These are phyloP conservation scores for Lactifluus pinguis DNA, from an alignment of 768 basidiomycete genomes.

Conservation along the genomic window DNA sequence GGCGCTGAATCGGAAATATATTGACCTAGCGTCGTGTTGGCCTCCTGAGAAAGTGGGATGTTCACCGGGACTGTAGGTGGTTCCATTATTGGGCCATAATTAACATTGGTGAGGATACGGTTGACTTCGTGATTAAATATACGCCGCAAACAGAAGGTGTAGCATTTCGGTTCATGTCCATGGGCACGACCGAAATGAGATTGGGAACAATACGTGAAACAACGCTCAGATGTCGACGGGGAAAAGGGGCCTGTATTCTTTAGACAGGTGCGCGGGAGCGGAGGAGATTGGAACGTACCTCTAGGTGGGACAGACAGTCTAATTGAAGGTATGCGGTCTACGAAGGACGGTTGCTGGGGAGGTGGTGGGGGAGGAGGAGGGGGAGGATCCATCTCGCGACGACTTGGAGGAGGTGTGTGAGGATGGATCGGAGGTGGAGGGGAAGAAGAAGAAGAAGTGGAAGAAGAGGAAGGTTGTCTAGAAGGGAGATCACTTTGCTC, in stretches of 20 bases:
- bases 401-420: background rate
- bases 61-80: constrained; percentile 10
- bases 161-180: constrained; percentile 28
- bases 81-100: constrained; percentile 10
- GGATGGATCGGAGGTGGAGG: background rate
- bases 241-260: constrained; percentile 23
- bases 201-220: constrained; percentile 31
- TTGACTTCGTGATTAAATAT: constrained; percentile 31
- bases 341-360: constrained; percentile 8
- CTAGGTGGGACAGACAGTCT: constrained; percentile 12
- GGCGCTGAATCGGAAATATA: constrained; percentile 25
- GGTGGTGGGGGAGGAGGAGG: background rate
- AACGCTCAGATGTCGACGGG: constrained; percentile 28
- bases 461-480: background rate
- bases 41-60: constrained; percentile 16
- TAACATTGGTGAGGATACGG: constrained; percentile 18
- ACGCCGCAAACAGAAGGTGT: constrained; percentile 30
- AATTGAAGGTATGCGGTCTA: constrained; percentile 15
- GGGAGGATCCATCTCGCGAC: constrained; percentile 4
- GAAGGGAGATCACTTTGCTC: background rate
- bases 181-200: constrained; percentile 25
- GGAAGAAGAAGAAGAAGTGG: background rate
- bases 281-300: background rate
- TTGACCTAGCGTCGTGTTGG: constrained; percentile 18
- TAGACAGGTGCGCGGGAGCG: background rate